Conservation (phyloP, 768 basidiomycete species). For the Boletus sp. region DNA sequence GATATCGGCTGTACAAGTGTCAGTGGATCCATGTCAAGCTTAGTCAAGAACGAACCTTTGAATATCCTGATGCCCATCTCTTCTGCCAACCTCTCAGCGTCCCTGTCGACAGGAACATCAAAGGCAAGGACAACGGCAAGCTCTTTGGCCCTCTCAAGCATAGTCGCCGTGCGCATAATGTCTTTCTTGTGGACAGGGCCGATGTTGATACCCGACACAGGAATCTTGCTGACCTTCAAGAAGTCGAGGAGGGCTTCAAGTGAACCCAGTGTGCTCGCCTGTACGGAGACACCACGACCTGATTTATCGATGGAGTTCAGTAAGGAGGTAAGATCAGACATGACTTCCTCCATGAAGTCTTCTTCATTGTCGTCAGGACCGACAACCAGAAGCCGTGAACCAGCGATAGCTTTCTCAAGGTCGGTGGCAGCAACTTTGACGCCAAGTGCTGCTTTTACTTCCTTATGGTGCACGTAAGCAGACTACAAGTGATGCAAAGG, state of each 20-base stretch:
- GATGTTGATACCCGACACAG: slow-evolving; percentile 96
- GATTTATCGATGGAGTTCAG: slow-evolving; percentile 91
- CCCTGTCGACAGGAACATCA: slow-evolving; percentile 92
- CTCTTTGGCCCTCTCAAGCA: slow-evolving; percentile 96
- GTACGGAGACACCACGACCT: slow-evolving; percentile 96
- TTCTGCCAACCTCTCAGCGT: slow-evolving; percentile 87
- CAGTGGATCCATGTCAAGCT: not conserved
- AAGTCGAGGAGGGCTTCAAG: slow-evolving; percentile 96
- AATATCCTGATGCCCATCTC: slow-evolving; percentile 94
- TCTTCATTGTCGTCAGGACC: slow-evolving; percentile 98
- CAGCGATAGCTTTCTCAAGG: slow-evolving; percentile 96
- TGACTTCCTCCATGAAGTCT: slow-evolving; percentile 89
- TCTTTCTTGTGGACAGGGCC: slow-evolving; percentile 96
- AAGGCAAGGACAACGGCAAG: slow-evolving; percentile 95
- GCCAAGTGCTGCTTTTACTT: slow-evolving; percentile 95
- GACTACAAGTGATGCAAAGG: slow-evolving; percentile 49
- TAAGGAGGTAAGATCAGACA: slow-evolving; percentile 90
- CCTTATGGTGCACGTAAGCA: slow-evolving; percentile 94
- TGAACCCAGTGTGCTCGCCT: slow-evolving; percentile 95
- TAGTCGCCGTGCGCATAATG: slow-evolving; percentile 86
- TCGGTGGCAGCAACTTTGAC: slow-evolving; percentile 95
- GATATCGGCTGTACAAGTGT: slow-evolving; percentile 72
- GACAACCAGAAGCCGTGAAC: slow-evolving; percentile 87
- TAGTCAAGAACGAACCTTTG: slow-evolving; percentile 63
- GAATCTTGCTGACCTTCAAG: slow-evolving; percentile 92